phyloP scores from a whole-genome alignment of 805 yeast species.

The Yamadazyma insecticola region DNA sequence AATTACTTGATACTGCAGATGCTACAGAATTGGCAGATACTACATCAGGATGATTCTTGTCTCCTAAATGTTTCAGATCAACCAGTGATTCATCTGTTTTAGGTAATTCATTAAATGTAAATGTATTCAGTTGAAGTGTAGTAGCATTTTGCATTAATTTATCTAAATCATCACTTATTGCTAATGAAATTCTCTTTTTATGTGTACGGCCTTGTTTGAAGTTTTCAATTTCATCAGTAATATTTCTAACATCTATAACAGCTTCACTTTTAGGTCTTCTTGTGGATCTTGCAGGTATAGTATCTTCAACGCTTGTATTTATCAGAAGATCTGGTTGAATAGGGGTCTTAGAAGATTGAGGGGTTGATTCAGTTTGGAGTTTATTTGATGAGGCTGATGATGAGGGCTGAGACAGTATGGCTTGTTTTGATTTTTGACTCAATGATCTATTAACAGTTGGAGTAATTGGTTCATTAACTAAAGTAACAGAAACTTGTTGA shows the following conservation, averaged over 20 bases:
- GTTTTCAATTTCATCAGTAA: conserved; percentile 6
- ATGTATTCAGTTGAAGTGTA: conserved; percentile 13
- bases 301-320: conserved; percentile 29
- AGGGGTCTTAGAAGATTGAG: too few relatives aligned
- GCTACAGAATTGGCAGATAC: too few relatives aligned
- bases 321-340: conserved; percentile 26
- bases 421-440: conserved; percentile 5
- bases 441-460: conserved; percentile 11
- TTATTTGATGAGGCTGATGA: conserved; percentile 1
- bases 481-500: conserved; percentile 18
- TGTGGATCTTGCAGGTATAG: conserved; percentile 37
- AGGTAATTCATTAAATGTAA: conserved; percentile 8
- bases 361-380: background rate
- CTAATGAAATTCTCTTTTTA: conserved; percentile 19
- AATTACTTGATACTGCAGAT: background rate
- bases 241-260: conserved; percentile 4
- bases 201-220: conserved; percentile 5
- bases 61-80: conserved; percentile 5
- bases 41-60: too few relatives aligned
- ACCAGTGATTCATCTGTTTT: conserved; percentile 7
- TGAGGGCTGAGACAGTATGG: background rate
- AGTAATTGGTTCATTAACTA: conserved; percentile 13
- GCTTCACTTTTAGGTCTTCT: conserved; percentile 33
- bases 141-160: conserved; percentile 33
- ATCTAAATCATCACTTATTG: conserved; percentile 34